These are phyloP conservation scores for Tothia fuscella DNA, from an alignment of 2,329 filamentous ascomycete species.

Conservation along the genomic window DNA sequence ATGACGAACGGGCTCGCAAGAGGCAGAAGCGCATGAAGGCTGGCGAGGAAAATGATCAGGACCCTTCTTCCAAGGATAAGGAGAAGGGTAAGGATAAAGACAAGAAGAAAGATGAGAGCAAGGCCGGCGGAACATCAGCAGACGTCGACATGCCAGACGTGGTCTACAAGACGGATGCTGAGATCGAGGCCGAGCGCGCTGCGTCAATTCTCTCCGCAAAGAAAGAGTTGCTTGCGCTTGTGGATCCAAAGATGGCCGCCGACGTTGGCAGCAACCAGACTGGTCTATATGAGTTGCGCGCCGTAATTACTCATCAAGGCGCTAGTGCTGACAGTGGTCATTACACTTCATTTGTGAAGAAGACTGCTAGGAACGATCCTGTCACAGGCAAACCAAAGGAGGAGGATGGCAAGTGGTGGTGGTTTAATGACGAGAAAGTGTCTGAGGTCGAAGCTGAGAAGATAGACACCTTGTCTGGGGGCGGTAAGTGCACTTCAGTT, in stretches of 20 bases:
- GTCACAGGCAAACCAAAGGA: slow-evolving; percentile 65
- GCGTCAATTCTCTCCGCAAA: slow-evolving; percentile 67
- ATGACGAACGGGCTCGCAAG: slow-evolving; percentile 84
- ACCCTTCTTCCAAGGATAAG: slow-evolving; percentile 30
- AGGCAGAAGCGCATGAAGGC: slow-evolving; percentile 64
- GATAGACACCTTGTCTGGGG: slow-evolving; percentile 79
- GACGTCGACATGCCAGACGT: slow-evolving; percentile 62
- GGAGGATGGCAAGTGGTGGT: slow-evolving; percentile 97
- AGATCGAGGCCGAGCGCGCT: slow-evolving; percentile 76
- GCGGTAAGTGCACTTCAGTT: slow-evolving; percentile 43
- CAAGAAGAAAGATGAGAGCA: slow-evolving; percentile 41
- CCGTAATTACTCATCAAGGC: slow-evolving; percentile 91
- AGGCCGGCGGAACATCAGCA: slow-evolving; percentile 25
- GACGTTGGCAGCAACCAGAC: slow-evolving; percentile 86
- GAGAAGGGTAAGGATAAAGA: slow-evolving; percentile 32
- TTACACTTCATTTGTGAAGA: slow-evolving; percentile 97
- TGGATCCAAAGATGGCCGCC: slow-evolving; percentile 59
- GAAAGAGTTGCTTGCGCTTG: slow-evolving; percentile 72
- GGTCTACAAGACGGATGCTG: slow-evolving; percentile 83
- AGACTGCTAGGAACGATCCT: slow-evolving; percentile 59
- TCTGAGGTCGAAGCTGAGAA: slow-evolving; percentile 83
- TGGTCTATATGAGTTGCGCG: slow-evolving; percentile 86
- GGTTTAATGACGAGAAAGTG: slow-evolving; percentile 99
- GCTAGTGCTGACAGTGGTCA: slow-evolving; percentile 94
- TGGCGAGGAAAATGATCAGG: slow-evolving; percentile 39